A percentile compares a stretch with the other conserved stretches of the same genome.
These are phyloP conservation scores for Cenchrus purpureus DNA, from an alignment of 176 grass and related monocot genomes.

Conservation along the genomic window DNA sequence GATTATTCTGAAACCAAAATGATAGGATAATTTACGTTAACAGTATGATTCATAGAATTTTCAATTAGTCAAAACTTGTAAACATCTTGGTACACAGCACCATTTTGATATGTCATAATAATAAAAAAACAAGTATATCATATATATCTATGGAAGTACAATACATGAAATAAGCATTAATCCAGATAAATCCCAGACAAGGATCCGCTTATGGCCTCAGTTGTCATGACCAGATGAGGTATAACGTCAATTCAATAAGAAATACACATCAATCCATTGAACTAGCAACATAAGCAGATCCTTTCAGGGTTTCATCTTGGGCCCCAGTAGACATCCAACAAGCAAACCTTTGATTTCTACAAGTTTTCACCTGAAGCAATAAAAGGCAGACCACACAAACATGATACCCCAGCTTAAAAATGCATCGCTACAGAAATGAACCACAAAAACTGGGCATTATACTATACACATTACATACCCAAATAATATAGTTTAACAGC, in stretches of 20 bases:
- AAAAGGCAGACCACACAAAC: neutral
- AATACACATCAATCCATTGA: slow-evolving; percentile 12
- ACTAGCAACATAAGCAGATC: slow-evolving; percentile 16
- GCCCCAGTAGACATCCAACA: neutral
- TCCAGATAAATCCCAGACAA: neutral
- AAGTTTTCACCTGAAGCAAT: neutral
- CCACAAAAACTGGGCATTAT: neutral
- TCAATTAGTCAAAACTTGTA: neutral
- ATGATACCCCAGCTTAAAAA: slow-evolving; percentile 9
- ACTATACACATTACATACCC: neutral
- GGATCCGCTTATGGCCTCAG: neutral
- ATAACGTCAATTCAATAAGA: neutral
- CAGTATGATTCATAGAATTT: slow-evolving; percentile 6
- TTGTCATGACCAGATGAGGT: neutral
- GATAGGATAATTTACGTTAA: slow-evolving; percentile 4
- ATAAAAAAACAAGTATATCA: neutral
- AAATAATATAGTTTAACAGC: neutral
- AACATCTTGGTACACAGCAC: neutral
- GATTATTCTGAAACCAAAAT: slow-evolving; percentile 70
- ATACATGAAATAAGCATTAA: neutral
- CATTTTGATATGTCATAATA: neutral
- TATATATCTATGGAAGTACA: neutral
- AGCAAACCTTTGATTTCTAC: neutral
- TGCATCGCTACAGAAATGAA: neutral
- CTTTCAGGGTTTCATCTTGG: neutral